phyloP scores from a whole-genome alignment of 202 grass and related monocot genomes.

The Musa balbisiana region DNA sequence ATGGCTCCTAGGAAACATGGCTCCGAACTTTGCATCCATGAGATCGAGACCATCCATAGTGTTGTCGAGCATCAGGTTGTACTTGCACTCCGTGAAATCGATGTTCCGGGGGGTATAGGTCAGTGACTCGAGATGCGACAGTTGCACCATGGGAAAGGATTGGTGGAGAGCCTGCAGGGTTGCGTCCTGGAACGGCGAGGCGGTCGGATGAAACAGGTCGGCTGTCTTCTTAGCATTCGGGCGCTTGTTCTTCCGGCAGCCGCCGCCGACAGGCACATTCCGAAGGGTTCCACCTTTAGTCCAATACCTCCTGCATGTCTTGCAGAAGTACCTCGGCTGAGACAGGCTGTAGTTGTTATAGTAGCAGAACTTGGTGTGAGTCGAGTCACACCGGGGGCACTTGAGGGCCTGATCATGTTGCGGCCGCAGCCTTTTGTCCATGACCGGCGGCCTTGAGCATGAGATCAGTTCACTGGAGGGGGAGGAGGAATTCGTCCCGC shows the following conservation, averaged over 20 bases:
- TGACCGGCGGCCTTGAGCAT: neutral
- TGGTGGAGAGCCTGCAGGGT: neutral
- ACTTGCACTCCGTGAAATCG: conserved; percentile 14
- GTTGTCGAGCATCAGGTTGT: neutral
- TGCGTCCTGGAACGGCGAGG: neutral
- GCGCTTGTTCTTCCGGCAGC: conserved; percentile 19
- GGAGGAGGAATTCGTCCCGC: neutral
- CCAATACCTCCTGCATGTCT: conserved; percentile 13
- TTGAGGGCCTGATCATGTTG: conserved; percentile 27
- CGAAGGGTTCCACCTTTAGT: conserved; percentile 10
- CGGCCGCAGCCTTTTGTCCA: conserved; percentile 3
- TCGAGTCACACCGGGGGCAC: conserved; percentile 78
- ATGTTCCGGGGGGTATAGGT: neutral
- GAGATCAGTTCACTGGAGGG: neutral
- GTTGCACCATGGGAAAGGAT: neutral
- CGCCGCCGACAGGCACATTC: conserved; percentile 8
- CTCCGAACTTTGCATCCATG: neutral
- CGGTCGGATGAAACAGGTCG: neutral
- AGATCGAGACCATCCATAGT: neutral
- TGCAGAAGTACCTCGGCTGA: conserved; percentile 42
- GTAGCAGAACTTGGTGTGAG: conserved; percentile 99
- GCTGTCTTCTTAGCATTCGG: neutral
- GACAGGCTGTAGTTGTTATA: conserved; percentile 99
- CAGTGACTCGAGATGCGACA: neutral
- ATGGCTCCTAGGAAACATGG: neutral